Conservation (phyloP, 768 basidiomycete genomes). For the Hericium rajendrae region DNA sequence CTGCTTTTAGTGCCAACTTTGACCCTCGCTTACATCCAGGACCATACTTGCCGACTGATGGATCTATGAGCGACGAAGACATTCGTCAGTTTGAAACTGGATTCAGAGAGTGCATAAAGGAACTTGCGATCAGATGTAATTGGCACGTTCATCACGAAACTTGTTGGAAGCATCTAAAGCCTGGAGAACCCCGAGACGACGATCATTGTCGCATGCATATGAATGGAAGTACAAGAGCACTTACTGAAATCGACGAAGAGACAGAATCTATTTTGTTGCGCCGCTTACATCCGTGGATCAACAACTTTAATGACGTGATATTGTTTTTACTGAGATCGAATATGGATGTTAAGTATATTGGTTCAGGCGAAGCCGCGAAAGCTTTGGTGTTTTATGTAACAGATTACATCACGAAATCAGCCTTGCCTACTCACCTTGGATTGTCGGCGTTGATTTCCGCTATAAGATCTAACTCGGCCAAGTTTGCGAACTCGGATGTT, state of each 20-base stretch:
- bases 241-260: conserved; percentile 19
- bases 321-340: conserved; percentile 25
- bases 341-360: conserved; percentile 39
- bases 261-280: conserved; percentile 24
- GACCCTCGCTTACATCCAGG: no score
- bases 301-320: no score
- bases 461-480: not conserved
- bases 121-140: conserved; percentile 22
- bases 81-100: no score
- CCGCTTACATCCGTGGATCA: conserved; percentile 9
- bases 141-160: conserved; percentile 24
- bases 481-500: conserved; percentile 1
- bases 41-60: no score
- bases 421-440: conserved; percentile 30
- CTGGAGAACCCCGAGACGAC: conserved; percentile 10
- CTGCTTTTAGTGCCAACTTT: no score
- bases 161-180: conserved; percentile 30
- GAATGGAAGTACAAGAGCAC: not conserved
- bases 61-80: no score
- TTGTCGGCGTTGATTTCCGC: not conserved
- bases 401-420: conserved; percentile 37
- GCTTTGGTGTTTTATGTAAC: conserved; percentile 38
- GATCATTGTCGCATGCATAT: conserved; percentile 9
- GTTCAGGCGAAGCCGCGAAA: conserved; percentile 31
- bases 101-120: not conserved